Evolutionary conservation across 352 stramenopile species (phyloP), one percentile per base, ranked within the genome.

Genomic region (Globisporangium spinosum): DNA sequence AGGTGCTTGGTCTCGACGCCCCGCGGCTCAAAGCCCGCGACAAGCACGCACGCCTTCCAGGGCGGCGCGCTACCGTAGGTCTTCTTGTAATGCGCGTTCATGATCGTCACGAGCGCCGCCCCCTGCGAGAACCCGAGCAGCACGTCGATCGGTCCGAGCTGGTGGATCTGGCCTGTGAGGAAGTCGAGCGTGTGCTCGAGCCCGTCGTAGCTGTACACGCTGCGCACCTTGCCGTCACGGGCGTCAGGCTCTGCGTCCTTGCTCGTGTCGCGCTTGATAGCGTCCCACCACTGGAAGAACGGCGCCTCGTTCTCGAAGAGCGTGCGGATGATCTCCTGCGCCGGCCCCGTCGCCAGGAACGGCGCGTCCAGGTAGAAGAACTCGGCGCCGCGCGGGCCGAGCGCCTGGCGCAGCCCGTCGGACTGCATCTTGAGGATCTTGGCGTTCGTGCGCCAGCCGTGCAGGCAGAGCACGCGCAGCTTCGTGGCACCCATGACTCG

Each of bases 261-360:
- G 58, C 70, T 68, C 1, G 55, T 61, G 6, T 72, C 73, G 38
- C 70, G 43, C 57, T 85, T 79, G 51, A 87, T 66, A 17, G 80
- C 82, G 68, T 93, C 82, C 83, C 84, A 94, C 87, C 87, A 94
- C 71, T 93, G 80, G 71, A 80, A 91, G 68, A 88, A 93, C 55
- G 82, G 85, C 53, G 77, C 76, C 12, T 80, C 69, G 6, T 77
- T 57, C 15, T 75, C 79, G 71, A 86, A 91, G 57, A 91, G 79
- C 34, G 73, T 77, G 59, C 82, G 81, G 51, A 93, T 77, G 34
- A 87, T 67, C 59, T 90, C 81, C 23, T 83, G 75, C 23, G 82
- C 81, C 0, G 83, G 83, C 1, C 82, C 83, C 13, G 76, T 81
- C 2, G 83, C 87, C 2, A 60, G 38, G 74, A 80, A 89, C n/a